Conservation (phyloP, 768 basidiomycete genomes). For the Russula sp. region DNA sequence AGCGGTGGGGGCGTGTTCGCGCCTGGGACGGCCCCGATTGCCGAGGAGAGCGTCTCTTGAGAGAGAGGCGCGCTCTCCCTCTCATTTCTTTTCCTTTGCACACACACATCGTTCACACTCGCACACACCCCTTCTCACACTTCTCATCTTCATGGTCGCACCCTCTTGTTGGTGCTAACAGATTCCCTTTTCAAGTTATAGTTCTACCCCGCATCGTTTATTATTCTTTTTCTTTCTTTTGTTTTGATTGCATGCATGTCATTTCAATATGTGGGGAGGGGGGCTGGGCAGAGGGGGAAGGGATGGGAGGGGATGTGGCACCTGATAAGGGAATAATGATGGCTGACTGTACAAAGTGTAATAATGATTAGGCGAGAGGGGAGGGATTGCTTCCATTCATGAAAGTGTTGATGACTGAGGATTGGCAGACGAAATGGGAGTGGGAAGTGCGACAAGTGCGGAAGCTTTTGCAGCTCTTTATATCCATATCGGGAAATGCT, state of each 20-base stretch:
- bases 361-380: slow-evolving; percentile 9
- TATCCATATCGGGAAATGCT: slow-evolving; percentile 20
- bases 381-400: slow-evolving; percentile 12
- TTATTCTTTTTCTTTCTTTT: not conserved
- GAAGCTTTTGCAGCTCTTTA: slow-evolving; percentile 13
- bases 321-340: not conserved
- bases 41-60: slow-evolving; percentile 21
- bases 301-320: not conserved
- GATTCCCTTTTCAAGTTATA: not conserved
- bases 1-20: slow-evolving; percentile 25
- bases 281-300: not conserved
- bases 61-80: not conserved
- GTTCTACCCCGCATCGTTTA: not conserved
- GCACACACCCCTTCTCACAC: not conserved
- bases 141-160: not conserved
- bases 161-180: not conserved
- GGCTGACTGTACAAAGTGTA: slow-evolving; percentile 5
- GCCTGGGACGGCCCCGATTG: slow-evolving; percentile 22
- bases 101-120: not conserved
- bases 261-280: not conserved
- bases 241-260: not conserved
- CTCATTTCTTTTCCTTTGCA: not conserved
- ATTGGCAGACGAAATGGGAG: slow-evolving; percentile 16
- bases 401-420: slow-evolving; percentile 11
- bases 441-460: slow-evolving; percentile 22